phyloP scores from a whole-genome alignment of 176 grass and related monocot genomes.

The Carex pumila region DNA sequence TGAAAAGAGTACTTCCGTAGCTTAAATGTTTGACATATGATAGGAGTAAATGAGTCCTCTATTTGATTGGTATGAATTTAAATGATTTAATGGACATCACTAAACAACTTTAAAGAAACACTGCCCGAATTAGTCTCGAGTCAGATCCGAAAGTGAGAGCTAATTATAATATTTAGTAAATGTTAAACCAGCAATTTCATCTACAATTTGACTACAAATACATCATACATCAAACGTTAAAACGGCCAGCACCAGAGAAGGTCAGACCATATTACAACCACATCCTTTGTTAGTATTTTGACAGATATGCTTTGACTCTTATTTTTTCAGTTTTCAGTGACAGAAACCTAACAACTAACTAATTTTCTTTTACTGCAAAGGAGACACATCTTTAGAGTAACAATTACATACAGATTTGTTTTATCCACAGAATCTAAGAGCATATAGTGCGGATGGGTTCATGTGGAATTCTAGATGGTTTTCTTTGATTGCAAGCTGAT shows the following conservation, averaged over 20 bases:
- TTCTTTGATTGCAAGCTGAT: neutral
- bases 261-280: neutral
- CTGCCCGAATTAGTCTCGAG: neutral
- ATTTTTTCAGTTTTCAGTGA: neutral
- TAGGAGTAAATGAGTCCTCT: neutral
- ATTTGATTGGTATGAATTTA: neutral
- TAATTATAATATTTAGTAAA: slow-evolving; percentile 3
- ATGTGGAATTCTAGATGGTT: neutral
- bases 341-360: neutral
- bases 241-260: neutral
- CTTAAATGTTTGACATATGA: neutral
- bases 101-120: neutral
- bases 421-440: too few species aligned
- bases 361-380: neutral
- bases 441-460: neutral
- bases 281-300: neutral
- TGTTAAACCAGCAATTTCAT: neutral
- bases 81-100: neutral
- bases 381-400: neutral
- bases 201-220: slow-evolving; percentile 20
- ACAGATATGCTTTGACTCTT: neutral
- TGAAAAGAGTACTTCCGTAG: neutral
- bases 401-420: neutral
- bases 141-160: neutral
- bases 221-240: slow-evolving; percentile 2